phyloP scores from a whole-genome alignment of 805 yeast species.

The Ogataea parapolymorpha region DNA sequence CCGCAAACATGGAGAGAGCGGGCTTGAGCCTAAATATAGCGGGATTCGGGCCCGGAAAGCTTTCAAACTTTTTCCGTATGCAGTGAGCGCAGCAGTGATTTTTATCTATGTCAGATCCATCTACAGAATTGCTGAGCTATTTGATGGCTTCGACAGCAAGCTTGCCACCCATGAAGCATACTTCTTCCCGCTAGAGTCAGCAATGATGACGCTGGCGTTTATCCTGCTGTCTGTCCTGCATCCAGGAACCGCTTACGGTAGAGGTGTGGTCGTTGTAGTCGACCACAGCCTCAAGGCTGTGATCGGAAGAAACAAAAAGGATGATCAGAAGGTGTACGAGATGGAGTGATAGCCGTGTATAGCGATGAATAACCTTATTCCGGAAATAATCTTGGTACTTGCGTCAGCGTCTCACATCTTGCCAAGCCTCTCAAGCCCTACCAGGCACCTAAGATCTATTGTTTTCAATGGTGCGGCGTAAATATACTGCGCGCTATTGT shows the following conservation, averaged over 20 bases:
- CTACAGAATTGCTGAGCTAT: conserved; percentile 69
- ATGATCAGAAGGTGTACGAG: not conserved
- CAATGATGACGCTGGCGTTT: conserved; percentile 59
- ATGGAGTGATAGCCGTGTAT: not conserved
- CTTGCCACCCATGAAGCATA: conserved; percentile 59
- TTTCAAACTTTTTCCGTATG: conserved; percentile 44
- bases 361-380: not conserved
- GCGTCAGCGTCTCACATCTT: not conserved
- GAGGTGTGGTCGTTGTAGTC: not conserved
- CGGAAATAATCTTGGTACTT: not conserved
- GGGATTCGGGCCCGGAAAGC: conserved; percentile 33
- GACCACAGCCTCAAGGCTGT: conserved; percentile 1
- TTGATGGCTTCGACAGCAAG: conserved; percentile 69
- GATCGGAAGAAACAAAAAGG: not conserved
- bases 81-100: conserved; percentile 45
- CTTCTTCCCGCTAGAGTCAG: conserved; percentile 57
- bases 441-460: not conserved
- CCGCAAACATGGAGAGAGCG: conserved; percentile 27
- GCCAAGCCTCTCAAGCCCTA: not conserved
- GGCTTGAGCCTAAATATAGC: conserved; percentile 36
- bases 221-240: conserved; percentile 51
- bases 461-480: not conserved
- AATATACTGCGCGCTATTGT: not conserved
- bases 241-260: not conserved
- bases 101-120: conserved; percentile 64